These are phyloP conservation scores for Priceomyces melissophilus DNA, from an alignment of 805 yeast species.

Conservation along the genomic window DNA sequence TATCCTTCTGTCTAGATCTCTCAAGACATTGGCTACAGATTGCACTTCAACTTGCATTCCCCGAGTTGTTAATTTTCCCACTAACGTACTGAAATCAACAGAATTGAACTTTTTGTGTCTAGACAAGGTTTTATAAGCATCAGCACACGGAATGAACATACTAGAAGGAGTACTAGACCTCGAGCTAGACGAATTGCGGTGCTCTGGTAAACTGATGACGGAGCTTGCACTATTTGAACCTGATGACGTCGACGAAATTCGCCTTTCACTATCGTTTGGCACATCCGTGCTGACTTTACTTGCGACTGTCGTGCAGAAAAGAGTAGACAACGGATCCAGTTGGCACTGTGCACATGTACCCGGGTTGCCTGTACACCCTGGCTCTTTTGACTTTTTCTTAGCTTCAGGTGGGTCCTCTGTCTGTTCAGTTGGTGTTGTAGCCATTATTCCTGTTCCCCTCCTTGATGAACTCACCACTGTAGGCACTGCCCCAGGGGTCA, in stretches of 20 bases:
- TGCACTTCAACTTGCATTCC: conserved; percentile 94
- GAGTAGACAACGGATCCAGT: conserved; percentile 79
- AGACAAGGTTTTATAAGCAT: conserved; percentile 83
- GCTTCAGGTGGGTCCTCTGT: conserved; percentile 1
- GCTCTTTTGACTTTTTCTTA: conserved; percentile 13
- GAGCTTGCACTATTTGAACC: conserved; percentile 10
- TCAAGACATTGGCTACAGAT: conserved; percentile 77
- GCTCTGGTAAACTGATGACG: conserved; percentile 14
- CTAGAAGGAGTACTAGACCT: conserved; percentile 24
- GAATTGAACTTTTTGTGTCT: conserved; percentile 74
- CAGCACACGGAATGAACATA: conserved; percentile 81
- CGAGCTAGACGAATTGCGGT: conserved; percentile 5
- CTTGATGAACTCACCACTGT: conserved; percentile 23
- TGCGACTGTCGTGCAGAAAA: conserved; percentile 85
- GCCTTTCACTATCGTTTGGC: background rate
- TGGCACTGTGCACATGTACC: conserved; percentile 85
- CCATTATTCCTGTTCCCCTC: conserved; percentile 12
- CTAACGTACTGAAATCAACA: conserved; percentile 70
- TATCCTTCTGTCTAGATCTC: conserved; percentile 74
- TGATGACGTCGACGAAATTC: background rate
- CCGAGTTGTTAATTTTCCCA: conserved; percentile 69
- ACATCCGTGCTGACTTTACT: conserved; percentile 31
- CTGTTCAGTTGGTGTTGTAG: conserved; percentile 6
- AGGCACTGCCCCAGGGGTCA: conserved; percentile 37
- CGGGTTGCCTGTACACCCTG: conserved; percentile 76